Evolutionary conservation across 2,329 filamentous ascomycete genomes (phyloP), one percentile per base, ranked within the genome.

Genomic region (Pestalotiopsis sp.): DNA sequence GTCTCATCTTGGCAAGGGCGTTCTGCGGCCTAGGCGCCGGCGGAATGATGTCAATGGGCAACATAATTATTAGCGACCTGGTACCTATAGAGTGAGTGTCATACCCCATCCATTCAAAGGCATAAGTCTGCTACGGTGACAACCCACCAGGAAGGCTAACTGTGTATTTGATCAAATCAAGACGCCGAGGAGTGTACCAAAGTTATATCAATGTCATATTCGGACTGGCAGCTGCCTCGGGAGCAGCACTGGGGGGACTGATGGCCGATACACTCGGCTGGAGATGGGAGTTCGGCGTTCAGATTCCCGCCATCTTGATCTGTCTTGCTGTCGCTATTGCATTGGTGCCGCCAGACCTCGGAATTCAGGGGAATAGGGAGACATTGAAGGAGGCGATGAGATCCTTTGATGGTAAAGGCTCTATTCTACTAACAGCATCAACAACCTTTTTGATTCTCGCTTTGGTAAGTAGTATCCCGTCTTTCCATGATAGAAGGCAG

Each of bases 21-120:
- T 80, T 92, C 7, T 93, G 91, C 70, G 92, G 93, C 0, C 78
- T 95, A 3, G 92, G 92, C 1, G 93, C 92, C 0, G 93, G 92
- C 0, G 92, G 91, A 0, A 85, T 92, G 64, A 86, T 93, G 79
- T 87, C 90, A 1, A 84, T 93, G 81, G 91, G 88, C 1, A 89
- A 85, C 6, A 93, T 94, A 67, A 89, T 94, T 70, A 89, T 91
- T n/a, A 92, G 90, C 68, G 92, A 94, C 77, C 80, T 94, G 61
- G 91, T 95, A 49, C 91, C 91, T 1, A 92, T 94, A 71, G 87
- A 92, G 81, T 90, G 83, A 77, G 83, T 82, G 31, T 6, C 20
- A 9, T 56, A 20, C 31, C 6, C 57, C 56, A 38, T 13, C 63
- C n/a, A 49, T 49, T n/a, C n/a, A 5, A 49, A 4, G 41, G n/a